Conservation (phyloP, 139 green algal genomes). For the Tetraselmis chui region DNA sequence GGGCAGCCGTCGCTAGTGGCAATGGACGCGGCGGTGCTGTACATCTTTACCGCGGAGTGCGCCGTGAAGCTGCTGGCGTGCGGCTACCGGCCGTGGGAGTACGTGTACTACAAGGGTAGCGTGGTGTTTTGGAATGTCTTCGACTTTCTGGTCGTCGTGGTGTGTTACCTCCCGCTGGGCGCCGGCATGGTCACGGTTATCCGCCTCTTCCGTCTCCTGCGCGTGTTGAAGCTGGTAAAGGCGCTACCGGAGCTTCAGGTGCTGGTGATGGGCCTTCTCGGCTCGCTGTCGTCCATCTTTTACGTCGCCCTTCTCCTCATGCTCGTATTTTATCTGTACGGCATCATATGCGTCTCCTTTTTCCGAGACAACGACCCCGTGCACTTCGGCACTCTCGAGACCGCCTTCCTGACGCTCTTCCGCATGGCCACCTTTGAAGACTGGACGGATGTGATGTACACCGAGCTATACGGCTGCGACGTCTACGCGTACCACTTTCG, state of each 20-base stretch:
- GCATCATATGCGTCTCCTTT: neutral
- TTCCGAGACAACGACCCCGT: neutral
- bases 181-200: neutral
- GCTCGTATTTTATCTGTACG: neutral
- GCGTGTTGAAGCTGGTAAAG: neutral
- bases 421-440: constrained; percentile 10
- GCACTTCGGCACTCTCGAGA: constrained; percentile 13
- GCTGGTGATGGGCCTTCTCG: neutral
- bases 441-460: constrained; percentile 12
- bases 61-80: neutral
- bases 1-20: neutral
- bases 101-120: neutral
- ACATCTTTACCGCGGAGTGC: neutral
- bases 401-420: constrained; percentile 12
- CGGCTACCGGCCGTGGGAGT: neutral
- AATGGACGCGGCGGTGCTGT: neutral
- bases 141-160: neutral
- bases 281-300: neutral
- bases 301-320: neutral
- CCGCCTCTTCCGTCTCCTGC: neutral
- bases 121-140: neutral
- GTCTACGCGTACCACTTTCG: neutral
- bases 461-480: neutral
- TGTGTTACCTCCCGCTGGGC: neutral
- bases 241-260: neutral